Conservation (phyloP, 306 rosid species). For the Potentilla sterilis region DNA sequence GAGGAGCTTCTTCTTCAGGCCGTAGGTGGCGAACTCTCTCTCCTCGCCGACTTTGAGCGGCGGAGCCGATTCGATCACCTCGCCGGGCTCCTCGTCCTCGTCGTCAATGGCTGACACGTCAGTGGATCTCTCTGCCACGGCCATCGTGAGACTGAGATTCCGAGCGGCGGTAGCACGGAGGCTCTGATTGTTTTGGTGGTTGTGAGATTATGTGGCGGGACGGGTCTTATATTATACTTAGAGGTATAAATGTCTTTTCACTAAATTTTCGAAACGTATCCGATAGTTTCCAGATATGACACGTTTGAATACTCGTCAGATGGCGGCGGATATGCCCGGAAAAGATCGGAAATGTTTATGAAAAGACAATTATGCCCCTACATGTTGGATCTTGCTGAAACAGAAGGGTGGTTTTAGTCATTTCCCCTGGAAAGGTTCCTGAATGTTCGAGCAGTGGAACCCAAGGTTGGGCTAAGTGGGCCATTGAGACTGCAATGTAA, state of each 20-base stretch:
- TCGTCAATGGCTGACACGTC: slow-evolving; percentile 36
- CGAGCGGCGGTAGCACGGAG: not conserved
- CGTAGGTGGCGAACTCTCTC: slow-evolving; percentile 36
- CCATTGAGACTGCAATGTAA: not conserved
- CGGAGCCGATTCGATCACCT: slow-evolving; percentile 65
- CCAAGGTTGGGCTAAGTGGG: not conserved
- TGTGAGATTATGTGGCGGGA: slow-evolving; percentile 13
- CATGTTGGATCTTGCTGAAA: too few species aligned
- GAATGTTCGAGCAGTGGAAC: not conserved
- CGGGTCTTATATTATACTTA: too few species aligned
- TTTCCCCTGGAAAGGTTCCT: not conserved
- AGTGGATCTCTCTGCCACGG: slow-evolving; percentile 16
- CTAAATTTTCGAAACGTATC: too few species aligned
- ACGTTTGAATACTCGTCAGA: too few species aligned
- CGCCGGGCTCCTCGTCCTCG: slow-evolving; percentile 71
- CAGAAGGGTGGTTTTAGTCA: not conserved
- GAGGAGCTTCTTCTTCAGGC: slow-evolving; percentile 60
- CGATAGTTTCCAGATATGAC: too few species aligned
- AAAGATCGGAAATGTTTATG: too few species aligned
- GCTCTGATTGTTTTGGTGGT: not conserved
- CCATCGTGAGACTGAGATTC: slow-evolving; percentile 32
- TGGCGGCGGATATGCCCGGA: too few species aligned
- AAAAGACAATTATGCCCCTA: too few species aligned
- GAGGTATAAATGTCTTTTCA: too few species aligned
- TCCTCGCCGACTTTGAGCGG: slow-evolving; percentile 69